Conservation (phyloP, 441 rosid species). For the Syzygium syzygioides region DNA sequence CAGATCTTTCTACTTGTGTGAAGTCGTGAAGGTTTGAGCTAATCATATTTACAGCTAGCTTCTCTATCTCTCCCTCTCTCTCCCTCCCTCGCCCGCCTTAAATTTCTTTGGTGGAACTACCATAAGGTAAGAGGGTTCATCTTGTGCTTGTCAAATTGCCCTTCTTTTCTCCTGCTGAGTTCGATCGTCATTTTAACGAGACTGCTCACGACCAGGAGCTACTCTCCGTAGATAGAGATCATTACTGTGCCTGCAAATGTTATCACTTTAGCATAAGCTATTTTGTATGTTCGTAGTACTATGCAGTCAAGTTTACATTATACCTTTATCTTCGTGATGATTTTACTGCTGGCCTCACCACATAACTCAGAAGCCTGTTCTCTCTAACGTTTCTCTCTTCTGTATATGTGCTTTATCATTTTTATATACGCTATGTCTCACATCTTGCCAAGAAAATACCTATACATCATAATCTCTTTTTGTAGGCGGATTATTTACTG, state of each 20-base stretch:
- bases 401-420: neutral
- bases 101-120: neutral
- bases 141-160: neutral
- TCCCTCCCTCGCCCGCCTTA: neutral
- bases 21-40: neutral
- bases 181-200: neutral
- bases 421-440: neutral
- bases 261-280: neutral
- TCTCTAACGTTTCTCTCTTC: neutral
- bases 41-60: neutral
- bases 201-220: neutral
- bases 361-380: neutral
- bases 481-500: neutral
- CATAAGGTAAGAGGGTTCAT: neutral
- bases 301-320: neutral
- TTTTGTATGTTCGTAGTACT: neutral
- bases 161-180: neutral
- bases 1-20: neutral
- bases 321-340: neutral
- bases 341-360: neutral
- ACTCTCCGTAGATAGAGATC: neutral
- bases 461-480: neutral
- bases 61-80: neutral
- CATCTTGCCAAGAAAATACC: neutral
- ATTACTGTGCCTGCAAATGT: neutral